Percentiles rank a stretch among this genome's conserved stretches.
Evolutionary conservation across 1,284 basidiomycete genomes (phyloP).

Genomic region (Ceratobasidium papillatum): DNA sequence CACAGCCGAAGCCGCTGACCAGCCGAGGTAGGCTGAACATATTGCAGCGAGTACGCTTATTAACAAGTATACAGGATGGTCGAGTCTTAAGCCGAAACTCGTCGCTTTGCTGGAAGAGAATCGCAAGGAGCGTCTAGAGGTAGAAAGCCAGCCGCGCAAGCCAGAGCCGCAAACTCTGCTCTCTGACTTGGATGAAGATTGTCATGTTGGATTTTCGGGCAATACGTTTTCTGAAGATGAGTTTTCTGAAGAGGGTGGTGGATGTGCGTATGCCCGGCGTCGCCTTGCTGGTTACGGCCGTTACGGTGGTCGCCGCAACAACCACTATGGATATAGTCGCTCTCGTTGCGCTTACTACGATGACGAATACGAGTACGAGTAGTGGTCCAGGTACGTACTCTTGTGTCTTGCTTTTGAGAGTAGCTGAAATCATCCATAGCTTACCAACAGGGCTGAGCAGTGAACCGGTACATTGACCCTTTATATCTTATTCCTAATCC

Average conservation of each 20-base stretch:
- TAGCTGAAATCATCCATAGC: not conserved
- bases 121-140: conserved; percentile 3
- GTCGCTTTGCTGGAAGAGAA: not conserved
- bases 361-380: not conserved
- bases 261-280: not conserved
- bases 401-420: not conserved
- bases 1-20: not conserved
- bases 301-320: not conserved
- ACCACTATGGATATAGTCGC: not conserved
- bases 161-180: not conserved
- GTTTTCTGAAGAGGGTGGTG: not conserved
- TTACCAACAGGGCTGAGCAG: not conserved
- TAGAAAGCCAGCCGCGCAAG: not conserved
- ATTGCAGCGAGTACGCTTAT: not conserved
- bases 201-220: too few species aligned
- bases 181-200: too few species aligned
- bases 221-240: not conserved
- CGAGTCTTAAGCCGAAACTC: not conserved
- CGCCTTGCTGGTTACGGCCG: not conserved
- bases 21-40: not conserved
- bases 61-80: not conserved
- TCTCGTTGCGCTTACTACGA: not conserved
- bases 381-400: not conserved
- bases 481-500: too few species aligned
- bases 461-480: too few species aligned